Percentiles rank a stretch among this genome's conserved stretches.
Conservation (phyloP, 805 yeast genomes). For the Schwanniomyces sp. region DNA sequence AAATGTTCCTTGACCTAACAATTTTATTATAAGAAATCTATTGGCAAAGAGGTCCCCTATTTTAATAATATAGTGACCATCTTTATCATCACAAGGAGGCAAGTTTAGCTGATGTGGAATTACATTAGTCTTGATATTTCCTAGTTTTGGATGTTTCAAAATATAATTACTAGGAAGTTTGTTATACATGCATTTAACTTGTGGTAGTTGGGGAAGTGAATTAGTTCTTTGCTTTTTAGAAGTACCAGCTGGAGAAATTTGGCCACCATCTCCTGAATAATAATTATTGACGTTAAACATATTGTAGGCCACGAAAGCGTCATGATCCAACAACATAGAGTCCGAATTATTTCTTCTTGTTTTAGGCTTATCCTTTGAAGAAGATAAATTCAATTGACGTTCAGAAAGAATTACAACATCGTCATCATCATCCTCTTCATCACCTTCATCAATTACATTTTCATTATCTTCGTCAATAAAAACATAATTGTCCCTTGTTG, state of each 20-base stretch:
- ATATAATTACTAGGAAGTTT: constrained; percentile 37
- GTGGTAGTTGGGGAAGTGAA: constrained; percentile 46
- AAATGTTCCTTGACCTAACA: constrained; percentile 90
- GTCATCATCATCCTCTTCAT: constrained; percentile 24
- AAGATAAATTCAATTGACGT: constrained; percentile 14
- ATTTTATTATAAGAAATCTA: constrained; percentile 62
- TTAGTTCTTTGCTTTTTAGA: constrained; percentile 41
- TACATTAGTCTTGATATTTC: constrained; percentile 38
- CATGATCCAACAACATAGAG: constrained; percentile 34
- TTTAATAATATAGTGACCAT: constrained; percentile 71
- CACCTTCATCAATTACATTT: constrained; percentile 8
- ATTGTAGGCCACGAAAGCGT: constrained; percentile 42
- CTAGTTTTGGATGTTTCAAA: constrained; percentile 36
- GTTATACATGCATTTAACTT: constrained; percentile 41
- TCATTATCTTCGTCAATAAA: constrained; percentile 2
- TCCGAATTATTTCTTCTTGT: constrained; percentile 34
- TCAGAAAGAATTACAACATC: constrained; percentile 40
- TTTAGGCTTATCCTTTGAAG: constrained; percentile 2
- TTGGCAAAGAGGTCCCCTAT: constrained; percentile 67
- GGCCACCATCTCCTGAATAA: background rate
- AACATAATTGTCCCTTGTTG: background rate
- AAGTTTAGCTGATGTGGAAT: constrained; percentile 33
- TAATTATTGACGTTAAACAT: constrained; percentile 41
- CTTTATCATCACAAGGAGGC: constrained; percentile 59
- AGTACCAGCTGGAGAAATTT: background rate